A percentile compares a stretch with the other conserved stretches of the same genome.
Conservation (phyloP, 495 filamentous ascomycete species). For the Pseudoneurospora amorphoporcata region DNA sequence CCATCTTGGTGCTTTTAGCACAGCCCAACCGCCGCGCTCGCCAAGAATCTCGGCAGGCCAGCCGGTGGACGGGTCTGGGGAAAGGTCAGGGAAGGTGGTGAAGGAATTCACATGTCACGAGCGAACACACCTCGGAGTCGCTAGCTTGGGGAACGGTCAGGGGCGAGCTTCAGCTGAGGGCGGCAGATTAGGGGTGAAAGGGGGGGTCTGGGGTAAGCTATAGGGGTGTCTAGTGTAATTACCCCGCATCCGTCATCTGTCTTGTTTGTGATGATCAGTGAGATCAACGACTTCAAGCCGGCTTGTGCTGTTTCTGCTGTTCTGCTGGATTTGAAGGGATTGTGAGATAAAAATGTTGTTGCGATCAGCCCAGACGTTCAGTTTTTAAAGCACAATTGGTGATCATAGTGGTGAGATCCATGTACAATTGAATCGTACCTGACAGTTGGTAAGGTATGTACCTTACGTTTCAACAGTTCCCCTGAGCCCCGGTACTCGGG, state of each 20-base stretch:
- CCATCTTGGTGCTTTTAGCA: not conserved
- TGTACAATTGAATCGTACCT: too few species aligned
- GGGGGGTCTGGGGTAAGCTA: not conserved
- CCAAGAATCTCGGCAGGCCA: not conserved
- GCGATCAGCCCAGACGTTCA: too few species aligned
- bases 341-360: not conserved
- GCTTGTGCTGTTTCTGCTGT: not conserved
- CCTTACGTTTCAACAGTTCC: too few species aligned
- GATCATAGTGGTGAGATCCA: not conserved
- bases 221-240: not conserved
- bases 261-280: not conserved
- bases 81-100: not conserved
- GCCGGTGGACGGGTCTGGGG: not conserved
- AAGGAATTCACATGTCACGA: not conserved
- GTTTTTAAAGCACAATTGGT: not conserved
- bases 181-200: not conserved
- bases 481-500: not conserved
- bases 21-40: not conserved
- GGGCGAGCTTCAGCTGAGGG: too few species aligned
- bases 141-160: not conserved
- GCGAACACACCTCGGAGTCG: not conserved
- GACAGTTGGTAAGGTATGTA: too few species aligned
- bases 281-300: not conserved
- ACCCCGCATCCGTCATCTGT: not conserved
- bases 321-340: not conserved